Base-by-base conservation (phyloP, 208 protist genomes). In the Crithidia fasciculata region DNA sequence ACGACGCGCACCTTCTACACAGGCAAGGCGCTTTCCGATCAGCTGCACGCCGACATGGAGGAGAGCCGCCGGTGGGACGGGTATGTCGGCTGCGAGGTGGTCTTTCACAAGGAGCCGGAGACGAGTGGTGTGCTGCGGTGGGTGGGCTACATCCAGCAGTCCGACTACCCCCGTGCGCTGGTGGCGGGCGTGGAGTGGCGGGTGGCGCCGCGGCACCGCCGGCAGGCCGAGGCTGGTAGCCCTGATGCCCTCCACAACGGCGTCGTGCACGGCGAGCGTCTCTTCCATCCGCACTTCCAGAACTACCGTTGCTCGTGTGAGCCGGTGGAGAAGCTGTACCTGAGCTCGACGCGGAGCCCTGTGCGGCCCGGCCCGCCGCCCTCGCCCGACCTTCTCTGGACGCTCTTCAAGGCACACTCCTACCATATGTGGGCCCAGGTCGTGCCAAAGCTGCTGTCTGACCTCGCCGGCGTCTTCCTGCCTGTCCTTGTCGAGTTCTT, bases 161-260 rank as follows among this genome's bases (percentile, higher is more conserved):
- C 77, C 6, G 73, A 88, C 63, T 44, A 84, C 62, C 77, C 84
- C 7, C 76, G 76, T 5, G 9, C 57, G 47, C 72, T 86, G 28
- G 54, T 86, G 8, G 84, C 74, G 15, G 84, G 84, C 2, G 72
- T 88, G 28, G 84, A 88, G 77, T 88, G 84, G 84, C 64, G 64
- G 4, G 64, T 85, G 43, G 61, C 82, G 8, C 79, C 76, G 12
- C 55, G 67, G 41, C 58, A 83, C 60, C 72, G 74, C 2, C 76
- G 70, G 18, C 58, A 74, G 37, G 63, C 54, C 12, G 53, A 55
- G 28, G 39, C 39, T 4, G 66, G 53, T 37, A 54, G 54, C 9
- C 52, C 49, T 3, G 68, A 41, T 3, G 69, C 41, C 1, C 44
- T 82, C 47, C 77, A 84, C 69, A 72, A 84, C 69, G 78, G 81